Evolutionary conservation across 2,329 filamentous ascomycete genomes (phyloP).

Genomic region (Botrytis tulipae): DNA sequence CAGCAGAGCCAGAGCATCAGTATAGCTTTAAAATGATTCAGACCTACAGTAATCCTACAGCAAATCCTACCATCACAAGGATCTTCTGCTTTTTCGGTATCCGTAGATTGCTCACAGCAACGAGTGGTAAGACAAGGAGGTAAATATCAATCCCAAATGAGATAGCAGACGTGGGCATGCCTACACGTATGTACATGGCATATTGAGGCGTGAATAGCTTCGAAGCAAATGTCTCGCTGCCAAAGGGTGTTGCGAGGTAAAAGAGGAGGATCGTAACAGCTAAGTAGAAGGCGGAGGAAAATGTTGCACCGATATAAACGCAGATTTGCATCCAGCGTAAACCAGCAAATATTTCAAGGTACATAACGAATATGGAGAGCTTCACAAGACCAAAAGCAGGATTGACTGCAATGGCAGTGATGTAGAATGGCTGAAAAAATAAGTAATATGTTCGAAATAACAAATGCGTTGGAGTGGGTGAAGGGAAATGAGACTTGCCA

Average conservation of each 20-base stretch:
- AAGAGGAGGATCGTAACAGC: fast-evolving
- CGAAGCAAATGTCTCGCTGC: neutral
- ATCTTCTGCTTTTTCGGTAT: neutral
- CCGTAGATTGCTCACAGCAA: fast-evolving
- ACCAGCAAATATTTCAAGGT: neutral
- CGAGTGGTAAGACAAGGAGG: neutral
- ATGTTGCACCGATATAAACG: neutral
- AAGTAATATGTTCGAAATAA: too few species aligned
- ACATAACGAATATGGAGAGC: neutral
- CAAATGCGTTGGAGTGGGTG: too few species aligned
- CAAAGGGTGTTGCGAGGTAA: fast-evolving
- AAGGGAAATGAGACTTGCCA: too few species aligned
- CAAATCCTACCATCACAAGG: neutral
- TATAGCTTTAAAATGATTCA: neutral
- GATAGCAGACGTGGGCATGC: fast-evolving
- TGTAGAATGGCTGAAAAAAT: too few species aligned
- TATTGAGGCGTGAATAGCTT: neutral
- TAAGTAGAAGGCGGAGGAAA: neutral
- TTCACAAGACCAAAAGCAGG: neutral
- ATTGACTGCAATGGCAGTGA: fast-evolving
- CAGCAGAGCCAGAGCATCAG: neutral
- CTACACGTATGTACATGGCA: neutral
- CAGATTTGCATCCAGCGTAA: neutral
- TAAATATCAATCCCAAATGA: neutral
- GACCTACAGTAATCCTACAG: neutral